These are phyloP conservation scores for Vanderwaltozyma tropicalis DNA, from an alignment of 805 yeast genomes.

Conservation along the genomic window DNA sequence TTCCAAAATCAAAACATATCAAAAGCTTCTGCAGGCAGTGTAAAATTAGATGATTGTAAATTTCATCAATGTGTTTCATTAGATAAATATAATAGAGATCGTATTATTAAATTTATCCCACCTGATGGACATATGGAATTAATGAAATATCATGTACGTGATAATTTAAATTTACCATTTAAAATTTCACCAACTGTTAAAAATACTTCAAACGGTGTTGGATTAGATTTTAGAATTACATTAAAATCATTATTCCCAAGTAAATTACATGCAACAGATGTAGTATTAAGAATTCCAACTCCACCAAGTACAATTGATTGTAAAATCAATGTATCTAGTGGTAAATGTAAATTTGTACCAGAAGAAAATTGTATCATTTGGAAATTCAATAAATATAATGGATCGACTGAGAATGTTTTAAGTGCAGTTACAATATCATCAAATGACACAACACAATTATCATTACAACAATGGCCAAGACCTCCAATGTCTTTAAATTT, in stretches of 20 bases:
- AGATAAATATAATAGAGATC: conserved; percentile 52
- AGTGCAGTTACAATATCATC: conserved; percentile 42
- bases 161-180: conserved; percentile 62
- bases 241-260: conserved; percentile 52
- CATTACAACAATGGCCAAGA: conserved; percentile 42
- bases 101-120: conserved; percentile 63
- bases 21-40: conserved; percentile 39
- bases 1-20: conserved; percentile 23
- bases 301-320: conserved; percentile 51
- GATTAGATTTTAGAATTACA: conserved; percentile 47
- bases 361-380: conserved; percentile 57
- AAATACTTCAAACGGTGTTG: conserved; percentile 32
- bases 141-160: conserved; percentile 57
- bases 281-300: conserved; percentile 54
- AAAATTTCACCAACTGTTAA: conserved; percentile 47
- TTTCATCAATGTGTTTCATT: conserved; percentile 82
- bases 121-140: conserved; percentile 84
- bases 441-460: conserved; percentile 14
- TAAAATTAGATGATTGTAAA: conserved; percentile 62
- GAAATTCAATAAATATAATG: conserved; percentile 60
- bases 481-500: conserved; percentile 72
- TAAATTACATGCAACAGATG: conserved; percentile 52
- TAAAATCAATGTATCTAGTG: conserved; percentile 39
- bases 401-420: conserved; percentile 52
- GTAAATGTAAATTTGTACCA: conserved; percentile 59